Evolutionary conservation across 768 basidiomycete species (phyloP), one percentile per base, ranked within the genome.

Genomic region (Sarcomyxa edulis): DNA sequence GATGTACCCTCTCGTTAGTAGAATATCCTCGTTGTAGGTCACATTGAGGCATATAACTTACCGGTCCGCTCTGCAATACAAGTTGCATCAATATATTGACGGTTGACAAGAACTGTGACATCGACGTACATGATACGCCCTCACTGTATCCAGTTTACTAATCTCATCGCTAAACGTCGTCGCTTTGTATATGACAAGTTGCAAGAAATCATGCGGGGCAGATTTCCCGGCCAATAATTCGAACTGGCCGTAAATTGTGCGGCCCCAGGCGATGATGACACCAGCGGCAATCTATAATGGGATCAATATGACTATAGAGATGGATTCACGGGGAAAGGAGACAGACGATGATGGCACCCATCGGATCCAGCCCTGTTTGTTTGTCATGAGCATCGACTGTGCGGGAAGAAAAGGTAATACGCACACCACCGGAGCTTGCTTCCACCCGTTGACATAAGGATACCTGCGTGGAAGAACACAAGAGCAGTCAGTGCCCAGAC

Each of bases 111-210:
- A 24, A 34, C n/a, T n/a, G n/a, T n/a, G n/a, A n/a, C n/a, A 14
- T 30, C 7, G 24, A 66, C 83, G 46, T 37, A 83, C 84, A 59
- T 96, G 91, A 52, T 97, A 98, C 9, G 93, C 94, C 42, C 92
- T 72, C 40, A 93, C 89, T 6, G 90, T 93, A 56, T 97, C 95
- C 21, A 98, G 69, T 56, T 85, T 79, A 42, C 82, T 74, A 36
- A 98, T 94, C 23, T 86, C 81, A 6, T 82, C 74, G 52, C 78
- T 84, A 62, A 96, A 98, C 6, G 91, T 97, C 59, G 80, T 76
- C 1, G 85, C 77, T 51, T 98, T 98, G 72, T 97, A 98, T 40
- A 86, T 84, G 53, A 98, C 69, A 24, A 96, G 75, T 52, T 96
- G 89, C 35, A 89, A 61, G 56, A 96, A 96, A 11, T 94, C 88